Percentiles rank a stretch among this genome's conserved stretches.
These are phyloP conservation scores for Lentinula lateritia DNA, from an alignment of 768 basidiomycete species.

Conservation along the genomic window DNA sequence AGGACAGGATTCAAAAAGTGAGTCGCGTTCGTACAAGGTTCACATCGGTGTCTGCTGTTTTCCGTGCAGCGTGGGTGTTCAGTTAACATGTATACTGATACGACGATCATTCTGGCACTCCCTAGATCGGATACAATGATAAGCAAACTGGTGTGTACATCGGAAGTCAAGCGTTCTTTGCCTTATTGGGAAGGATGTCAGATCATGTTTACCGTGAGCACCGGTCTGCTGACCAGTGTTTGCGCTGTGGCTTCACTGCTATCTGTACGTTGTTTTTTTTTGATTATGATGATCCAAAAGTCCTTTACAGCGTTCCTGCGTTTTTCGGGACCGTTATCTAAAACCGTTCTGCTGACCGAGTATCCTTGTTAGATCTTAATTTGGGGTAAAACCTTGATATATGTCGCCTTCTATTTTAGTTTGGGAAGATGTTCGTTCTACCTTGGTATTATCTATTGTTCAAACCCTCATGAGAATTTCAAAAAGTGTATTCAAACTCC, in stretches of 20 bases:
- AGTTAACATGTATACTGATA: constrained; percentile 14
- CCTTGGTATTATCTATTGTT: not conserved
- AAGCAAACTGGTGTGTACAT: constrained; percentile 23
- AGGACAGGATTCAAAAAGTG: constrained; percentile 50
- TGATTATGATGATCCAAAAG: not conserved
- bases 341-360: not conserved
- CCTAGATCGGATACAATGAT: constrained; percentile 42
- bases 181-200: constrained; percentile 11
- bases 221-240: constrained; percentile 34
- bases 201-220: constrained; percentile 37
- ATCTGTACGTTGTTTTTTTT: constrained; percentile 22
- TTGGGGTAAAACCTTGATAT: constrained; percentile 45
- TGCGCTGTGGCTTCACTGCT: constrained; percentile 39
- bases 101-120: not conserved
- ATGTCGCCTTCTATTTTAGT: constrained; percentile 55
- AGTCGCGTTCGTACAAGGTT: constrained; percentile 5
- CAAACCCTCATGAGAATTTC: not conserved
- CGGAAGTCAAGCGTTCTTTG: not conserved
- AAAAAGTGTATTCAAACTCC: constrained; percentile 49
- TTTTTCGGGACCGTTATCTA: not conserved
- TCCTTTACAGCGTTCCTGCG: not conserved
- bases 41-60: not conserved
- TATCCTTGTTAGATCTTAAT: constrained; percentile 33
- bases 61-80: not conserved
- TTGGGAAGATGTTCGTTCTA: constrained; percentile 39